Evolutionary conservation across 345 rosid species (phyloP).

Genomic region (Melaleuca quinquenervia): DNA sequence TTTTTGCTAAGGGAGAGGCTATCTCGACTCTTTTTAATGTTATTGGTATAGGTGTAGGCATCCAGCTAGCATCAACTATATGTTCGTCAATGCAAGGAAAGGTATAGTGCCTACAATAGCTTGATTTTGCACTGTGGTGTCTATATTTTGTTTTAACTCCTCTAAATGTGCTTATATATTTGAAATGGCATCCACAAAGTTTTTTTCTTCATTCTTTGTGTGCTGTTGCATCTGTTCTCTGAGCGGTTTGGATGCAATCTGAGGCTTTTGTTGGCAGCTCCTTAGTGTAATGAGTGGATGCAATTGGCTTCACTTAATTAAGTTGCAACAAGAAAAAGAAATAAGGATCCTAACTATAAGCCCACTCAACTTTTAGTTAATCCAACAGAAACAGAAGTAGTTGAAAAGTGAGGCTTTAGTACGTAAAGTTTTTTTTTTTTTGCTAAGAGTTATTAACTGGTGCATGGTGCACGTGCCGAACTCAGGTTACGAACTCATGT

Average conservation of each 20-base stretch:
- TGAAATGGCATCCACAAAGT: not conserved
- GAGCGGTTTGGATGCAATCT: not conserved
- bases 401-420: not conserved
- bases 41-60: constrained; percentile 66
- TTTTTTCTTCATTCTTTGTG: not conserved
- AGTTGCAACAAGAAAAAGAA: not conserved
- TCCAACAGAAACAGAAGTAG: not conserved
- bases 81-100: constrained; percentile 91
- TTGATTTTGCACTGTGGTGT: not conserved
- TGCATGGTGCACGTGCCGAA: too few relatives aligned
- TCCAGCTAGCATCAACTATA: constrained; percentile 81
- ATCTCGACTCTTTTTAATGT: constrained; percentile 93
- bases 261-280: not conserved
- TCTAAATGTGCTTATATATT: not conserved
- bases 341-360: not conserved
- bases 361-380: not conserved
- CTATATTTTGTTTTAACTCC: not conserved
- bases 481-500: not conserved
- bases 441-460: not conserved
- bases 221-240: not conserved
- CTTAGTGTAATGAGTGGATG: not conserved
- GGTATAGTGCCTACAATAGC: constrained; percentile 18
- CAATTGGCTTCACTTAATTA: not conserved
- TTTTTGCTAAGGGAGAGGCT: constrained; percentile 96
- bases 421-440: not conserved